Base-by-base conservation (phyloP, 169 alveolate genomes). In the Eimeria necatrix region DNA sequence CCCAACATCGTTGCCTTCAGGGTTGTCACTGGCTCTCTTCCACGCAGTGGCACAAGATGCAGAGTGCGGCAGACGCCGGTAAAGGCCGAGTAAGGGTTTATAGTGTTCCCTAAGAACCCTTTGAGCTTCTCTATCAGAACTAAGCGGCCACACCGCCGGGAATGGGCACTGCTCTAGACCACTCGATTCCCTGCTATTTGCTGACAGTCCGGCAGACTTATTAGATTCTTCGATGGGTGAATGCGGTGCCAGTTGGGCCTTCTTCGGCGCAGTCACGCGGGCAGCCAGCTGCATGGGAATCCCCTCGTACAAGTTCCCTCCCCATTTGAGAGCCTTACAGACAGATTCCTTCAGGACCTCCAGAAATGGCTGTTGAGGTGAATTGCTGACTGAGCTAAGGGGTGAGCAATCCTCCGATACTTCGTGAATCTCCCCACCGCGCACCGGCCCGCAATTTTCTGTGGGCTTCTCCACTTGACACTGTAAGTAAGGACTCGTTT, bases 211-310 rank as follows among this genome's bases (percentile, higher is more conserved):
- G 52, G 53, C 70, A 24, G 41, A 24, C 41, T 84, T 74, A 18
- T 56, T 59, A 51, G 41, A 24, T 26, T 22, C 56, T 59, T 46
- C 24, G 78, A 51, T 59, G 49, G 26, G 52, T 10, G 78, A 48
- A 14, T 84, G 91, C 78, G 14, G 53, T 59, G 91, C 56, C 24
- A 41, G n/a, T 3, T 20, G 91, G 91, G 60, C 22, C 22, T 53
- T 84, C 76, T 59, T 84, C 20, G 91, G 91, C 59, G 73, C 76
- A 26, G 91, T 26, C 26, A 84, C 59, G 56, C 48, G 91, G 32
- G 91, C 91, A 51, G 56, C 91, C 6, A 84, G 91, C 61, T 84
- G 91, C 61, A 84, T 22, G 78, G 91, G 91, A 24, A 52, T 4
- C 48, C 78, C 91, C 24, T 49, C 16, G 76, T 76, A 26, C 78